Conservation (phyloP, 1,284 basidiomycete genomes). For the Leccinum fuscescens region DNA sequence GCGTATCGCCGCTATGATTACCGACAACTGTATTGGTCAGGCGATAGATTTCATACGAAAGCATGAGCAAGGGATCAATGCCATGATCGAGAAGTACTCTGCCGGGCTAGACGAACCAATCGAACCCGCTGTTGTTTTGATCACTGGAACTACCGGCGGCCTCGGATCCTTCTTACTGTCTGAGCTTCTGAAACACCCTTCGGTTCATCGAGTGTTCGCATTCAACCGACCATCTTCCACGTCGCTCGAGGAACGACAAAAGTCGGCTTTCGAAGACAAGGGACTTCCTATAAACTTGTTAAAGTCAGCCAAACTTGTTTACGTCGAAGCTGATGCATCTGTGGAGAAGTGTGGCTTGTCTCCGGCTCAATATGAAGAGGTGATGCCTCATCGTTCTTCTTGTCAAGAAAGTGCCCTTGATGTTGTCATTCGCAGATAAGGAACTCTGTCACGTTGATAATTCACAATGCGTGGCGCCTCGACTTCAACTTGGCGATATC, state of each 20-base stretch:
- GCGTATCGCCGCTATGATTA: conserved; percentile 10
- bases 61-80: conserved; percentile 6
- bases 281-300: conserved; percentile 7
- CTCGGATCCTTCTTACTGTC: conserved; percentile 30
- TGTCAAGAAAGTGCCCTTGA: too few relatives aligned
- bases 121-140: conserved; percentile 17
- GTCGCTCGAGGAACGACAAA: conserved; percentile 9
- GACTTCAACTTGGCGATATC: conserved; percentile 42
- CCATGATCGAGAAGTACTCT: conserved; percentile 18
- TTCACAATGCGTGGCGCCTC: conserved; percentile 39
- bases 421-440: neutral
- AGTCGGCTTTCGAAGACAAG: conserved; percentile 10
- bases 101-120: neutral
- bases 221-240: conserved; percentile 20
- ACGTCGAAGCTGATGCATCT: conserved; percentile 15
- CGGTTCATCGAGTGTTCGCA: conserved; percentile 24
- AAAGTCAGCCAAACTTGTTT: conserved; percentile 8
- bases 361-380: conserved; percentile 8
- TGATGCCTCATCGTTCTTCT: neutral
- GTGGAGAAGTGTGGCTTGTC: conserved; percentile 12
- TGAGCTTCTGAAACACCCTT: conserved; percentile 14
- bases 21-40: neutral
- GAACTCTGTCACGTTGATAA: neutral
- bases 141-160: conserved; percentile 34
- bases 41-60: neutral